Conservation (phyloP, 352 stramenopile species). For the Globisporangium emineosum region DNA sequence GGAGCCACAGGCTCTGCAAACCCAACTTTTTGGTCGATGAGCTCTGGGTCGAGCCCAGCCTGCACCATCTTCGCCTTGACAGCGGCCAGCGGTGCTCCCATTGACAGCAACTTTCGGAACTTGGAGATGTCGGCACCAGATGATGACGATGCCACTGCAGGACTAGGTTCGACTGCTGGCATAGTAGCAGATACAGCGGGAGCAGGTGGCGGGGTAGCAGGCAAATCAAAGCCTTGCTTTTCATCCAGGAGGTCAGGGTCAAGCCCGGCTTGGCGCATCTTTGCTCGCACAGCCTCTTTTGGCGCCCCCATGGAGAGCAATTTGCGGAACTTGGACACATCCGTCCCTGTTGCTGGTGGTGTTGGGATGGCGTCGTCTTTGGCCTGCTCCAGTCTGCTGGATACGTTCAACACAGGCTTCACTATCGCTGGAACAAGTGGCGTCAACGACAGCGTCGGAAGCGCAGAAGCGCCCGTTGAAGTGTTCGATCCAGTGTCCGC, state of each 20-base stretch:
- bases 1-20: slow-evolving; percentile 1
- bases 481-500: neutral
- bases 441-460: slow-evolving; percentile 25
- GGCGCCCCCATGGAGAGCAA: slow-evolving; percentile 86
- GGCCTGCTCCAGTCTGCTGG: slow-evolving; percentile 17
- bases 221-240: slow-evolving; percentile 34
- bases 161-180: neutral
- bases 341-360: slow-evolving; percentile 15
- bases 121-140: slow-evolving; percentile 33
- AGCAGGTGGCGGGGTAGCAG: slow-evolving; percentile 31
- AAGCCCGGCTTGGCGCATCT: slow-evolving; percentile 65
- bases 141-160: slow-evolving; percentile 7
- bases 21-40: slow-evolving; percentile 36
- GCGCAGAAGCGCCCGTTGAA: neutral
- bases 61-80: slow-evolving; percentile 73
- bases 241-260: slow-evolving; percentile 57
- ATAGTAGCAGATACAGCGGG: neutral
- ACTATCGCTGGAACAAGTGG: slow-evolving; percentile 12
- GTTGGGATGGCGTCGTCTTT: neutral
- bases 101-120: slow-evolving; percentile 62
- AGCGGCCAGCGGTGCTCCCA: slow-evolving; percentile 51
- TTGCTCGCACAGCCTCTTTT: slow-evolving; percentile 60
- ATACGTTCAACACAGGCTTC: slow-evolving; percentile 11
- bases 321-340: slow-evolving; percentile 89
- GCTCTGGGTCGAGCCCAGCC: slow-evolving; percentile 43